These are phyloP conservation scores for Pleurotus platypus DNA, from an alignment of 768 basidiomycete species.

Conservation along the genomic window DNA sequence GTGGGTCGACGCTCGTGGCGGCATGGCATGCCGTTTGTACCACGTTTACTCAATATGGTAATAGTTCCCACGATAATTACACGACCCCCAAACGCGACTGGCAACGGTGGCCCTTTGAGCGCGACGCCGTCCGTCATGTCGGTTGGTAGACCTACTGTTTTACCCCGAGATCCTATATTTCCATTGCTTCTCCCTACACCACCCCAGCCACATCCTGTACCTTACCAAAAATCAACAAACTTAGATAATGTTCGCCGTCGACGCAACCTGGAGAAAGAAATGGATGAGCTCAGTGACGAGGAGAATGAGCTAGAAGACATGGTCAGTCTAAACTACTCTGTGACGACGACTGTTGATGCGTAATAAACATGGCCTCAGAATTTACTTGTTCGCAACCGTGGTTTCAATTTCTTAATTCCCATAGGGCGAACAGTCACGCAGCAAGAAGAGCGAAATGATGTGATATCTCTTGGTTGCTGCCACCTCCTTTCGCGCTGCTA, in stretches of 20 bases:
- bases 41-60: no score
- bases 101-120: no score
- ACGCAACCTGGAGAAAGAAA: constrained; percentile 70
- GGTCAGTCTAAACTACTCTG: constrained; percentile 31
- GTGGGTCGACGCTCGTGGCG: no score
- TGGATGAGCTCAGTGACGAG: constrained; percentile 83
- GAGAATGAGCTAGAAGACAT: constrained; percentile 78
- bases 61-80: no score
- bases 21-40: no score
- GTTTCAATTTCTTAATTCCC: constrained; percentile 65
- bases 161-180: constrained; percentile 59
- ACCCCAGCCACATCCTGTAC: constrained; percentile 63
- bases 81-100: no score
- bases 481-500: not conserved
- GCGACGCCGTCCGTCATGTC: constrained; percentile 26
- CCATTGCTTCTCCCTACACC: constrained; percentile 64
- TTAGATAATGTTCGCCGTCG: constrained; percentile 54
- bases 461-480: constrained; percentile 24
- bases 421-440: constrained; percentile 72
- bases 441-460: constrained; percentile 84
- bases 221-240: constrained; percentile 46
- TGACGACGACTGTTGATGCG: no score
- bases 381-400: constrained; percentile 57
- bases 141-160: constrained; percentile 65
- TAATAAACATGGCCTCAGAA: constrained; percentile 35